Base-by-base conservation (phyloP, 176 grass and related monocot genomes). In the Zea luxurians region DNA sequence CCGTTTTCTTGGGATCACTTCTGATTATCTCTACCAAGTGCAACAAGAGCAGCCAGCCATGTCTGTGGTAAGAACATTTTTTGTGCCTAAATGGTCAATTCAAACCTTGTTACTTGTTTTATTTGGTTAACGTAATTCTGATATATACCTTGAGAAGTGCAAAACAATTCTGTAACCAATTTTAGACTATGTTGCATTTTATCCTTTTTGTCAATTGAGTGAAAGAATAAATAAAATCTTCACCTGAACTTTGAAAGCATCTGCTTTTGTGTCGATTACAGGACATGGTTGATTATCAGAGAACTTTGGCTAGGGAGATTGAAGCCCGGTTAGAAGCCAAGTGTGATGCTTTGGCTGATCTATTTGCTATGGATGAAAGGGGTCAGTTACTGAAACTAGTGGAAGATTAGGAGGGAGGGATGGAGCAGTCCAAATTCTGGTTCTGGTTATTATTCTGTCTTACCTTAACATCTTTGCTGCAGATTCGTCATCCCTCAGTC, bases 261-360 rank as follows among this genome's bases (percentile, higher is more conserved):
- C 64, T 79, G 55, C 20, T 60, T 42, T 80, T 70, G 61, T 77
- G 42, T 68, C 15, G 13, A 79, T 78, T 90, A 42, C 79, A 97
- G 94, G 94, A 97, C 78, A 88, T 89, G 83, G 73, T 65, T 16
- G 92, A 95, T 48, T 95, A 98, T 78, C 89, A 98, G 78, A 92
- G 90, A 69, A 82, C 89, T 50, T 80, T 98, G 79, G 66, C 83
- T 66, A 92, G 85, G 70, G 89, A 95, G 88, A 95, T 98, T 61
- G 96, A 98, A 74, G 83, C 92, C 46, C 91, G 92, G n/a, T 86
- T 98, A 77, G 85, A 95, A 82, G 86, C 89, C 61, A 98, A 98
- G 66, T 94, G 92, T 81, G 96, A 98, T 54, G 83, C 84, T 53
- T 91, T 98, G 71, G 79, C 92, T 86, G 96, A 92, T 83, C 68